These are phyloP conservation scores for Pythium pectinolyticum DNA, from an alignment of 352 stramenopile species.

Conservation along the genomic window DNA sequence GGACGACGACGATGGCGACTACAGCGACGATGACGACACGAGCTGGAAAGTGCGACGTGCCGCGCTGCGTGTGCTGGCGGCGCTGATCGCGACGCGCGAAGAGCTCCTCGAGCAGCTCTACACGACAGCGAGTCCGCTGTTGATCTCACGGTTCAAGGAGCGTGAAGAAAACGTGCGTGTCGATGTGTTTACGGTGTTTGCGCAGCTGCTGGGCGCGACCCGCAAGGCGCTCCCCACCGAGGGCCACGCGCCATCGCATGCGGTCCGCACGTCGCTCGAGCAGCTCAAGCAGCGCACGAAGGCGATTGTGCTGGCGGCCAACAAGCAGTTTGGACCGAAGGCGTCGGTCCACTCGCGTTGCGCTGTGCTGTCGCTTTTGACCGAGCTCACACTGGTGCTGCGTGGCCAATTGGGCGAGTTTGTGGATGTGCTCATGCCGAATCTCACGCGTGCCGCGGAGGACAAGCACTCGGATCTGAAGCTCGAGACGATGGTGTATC, in stretches of 20 bases:
- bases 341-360: slow-evolving; percentile 75
- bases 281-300: slow-evolving; percentile 67
- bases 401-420: slow-evolving; percentile 71
- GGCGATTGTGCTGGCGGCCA: slow-evolving; percentile 68
- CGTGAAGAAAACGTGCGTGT: slow-evolving; percentile 98
- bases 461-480: slow-evolving; percentile 95
- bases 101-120: slow-evolving; percentile 88
- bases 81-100: slow-evolving; percentile 88
- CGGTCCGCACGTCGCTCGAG: slow-evolving; percentile 44
- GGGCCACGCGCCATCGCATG: slow-evolving; percentile 25
- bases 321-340: slow-evolving; percentile 82
- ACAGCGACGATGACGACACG: slow-evolving; percentile 93
- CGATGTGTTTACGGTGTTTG: slow-evolving; percentile 95
- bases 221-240: slow-evolving; percentile 47
- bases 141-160: slow-evolving; percentile 94
- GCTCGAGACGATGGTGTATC: slow-evolving; percentile 93
- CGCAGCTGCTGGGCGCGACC: slow-evolving; percentile 86
- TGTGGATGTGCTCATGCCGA: slow-evolving; percentile 75
- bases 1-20: slow-evolving; percentile 87
- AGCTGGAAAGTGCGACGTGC: slow-evolving; percentile 97
- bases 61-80: slow-evolving; percentile 90
- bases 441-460: slow-evolving; percentile 83
- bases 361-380: slow-evolving; percentile 84
- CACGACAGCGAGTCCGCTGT: slow-evolving; percentile 71
- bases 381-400: slow-evolving; percentile 79